Conservation (phyloP, 75 land plant genomes). For the Sequoia sempervirens region DNA sequence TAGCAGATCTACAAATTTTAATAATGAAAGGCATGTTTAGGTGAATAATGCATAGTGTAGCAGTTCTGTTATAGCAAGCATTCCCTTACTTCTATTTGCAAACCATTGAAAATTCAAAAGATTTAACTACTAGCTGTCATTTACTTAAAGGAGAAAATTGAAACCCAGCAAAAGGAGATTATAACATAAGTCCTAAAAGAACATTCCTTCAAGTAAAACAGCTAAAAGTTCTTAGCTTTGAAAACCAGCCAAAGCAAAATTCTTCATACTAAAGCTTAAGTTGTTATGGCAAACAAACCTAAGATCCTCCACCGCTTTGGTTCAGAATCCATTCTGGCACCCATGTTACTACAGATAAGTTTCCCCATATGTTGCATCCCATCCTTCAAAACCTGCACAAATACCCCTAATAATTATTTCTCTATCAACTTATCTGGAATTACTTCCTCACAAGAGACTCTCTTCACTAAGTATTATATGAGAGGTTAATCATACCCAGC, state of each 20-base stretch:
- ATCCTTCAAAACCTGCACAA: conserved; percentile 78
- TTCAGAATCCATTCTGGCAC: conserved; percentile 98
- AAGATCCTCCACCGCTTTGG: conserved; percentile 98
- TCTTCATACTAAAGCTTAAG: neutral
- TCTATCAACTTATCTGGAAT: neutral
- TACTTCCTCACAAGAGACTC: neutral
- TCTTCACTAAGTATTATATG: neutral
- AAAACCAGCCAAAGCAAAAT: neutral
- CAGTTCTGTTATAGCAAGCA: neutral
- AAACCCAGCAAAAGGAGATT: neutral
- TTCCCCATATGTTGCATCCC: conserved; percentile 98
- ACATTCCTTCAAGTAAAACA: conserved; percentile 2
- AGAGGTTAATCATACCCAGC: conserved; percentile 73
- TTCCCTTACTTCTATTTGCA: neutral
- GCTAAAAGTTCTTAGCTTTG: neutral
- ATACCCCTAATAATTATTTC: neutral
- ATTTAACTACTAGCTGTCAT: neutral
- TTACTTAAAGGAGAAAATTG: neutral
- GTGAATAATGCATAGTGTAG: neutral
- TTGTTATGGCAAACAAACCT: conserved; percentile 39
- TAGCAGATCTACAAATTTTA: neutral
- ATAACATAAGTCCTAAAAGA: conserved; percentile 9
- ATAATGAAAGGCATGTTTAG: too few relatives aligned
- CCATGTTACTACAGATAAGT: conserved; percentile 90
- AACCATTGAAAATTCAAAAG: neutral